phyloP scores from a whole-genome alignment of 2,329 filamentous ascomycete species.

The Immersiporthe knoxdaviesiana region DNA sequence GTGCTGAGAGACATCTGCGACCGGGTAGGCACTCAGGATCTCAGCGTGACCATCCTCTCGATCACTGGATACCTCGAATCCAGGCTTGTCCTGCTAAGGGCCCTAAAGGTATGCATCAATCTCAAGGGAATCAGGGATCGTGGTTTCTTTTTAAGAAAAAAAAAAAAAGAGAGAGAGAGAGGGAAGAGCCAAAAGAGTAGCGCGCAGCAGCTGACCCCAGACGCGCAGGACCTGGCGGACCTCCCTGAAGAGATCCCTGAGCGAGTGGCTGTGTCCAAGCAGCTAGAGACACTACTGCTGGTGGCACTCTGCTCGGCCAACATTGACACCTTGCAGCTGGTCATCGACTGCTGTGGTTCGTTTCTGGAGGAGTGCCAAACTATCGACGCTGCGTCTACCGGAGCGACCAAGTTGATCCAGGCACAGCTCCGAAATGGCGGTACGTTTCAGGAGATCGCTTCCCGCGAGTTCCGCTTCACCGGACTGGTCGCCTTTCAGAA shows the following conservation, averaged over 20 bases:
- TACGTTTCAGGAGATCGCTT: slow-evolving; percentile 64
- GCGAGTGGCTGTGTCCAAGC: slow-evolving; percentile 55
- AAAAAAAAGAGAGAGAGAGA: too few relatives aligned
- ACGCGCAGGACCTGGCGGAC: slow-evolving; percentile 55
- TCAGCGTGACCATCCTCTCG: slow-evolving; percentile 48
- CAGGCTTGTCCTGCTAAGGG: slow-evolving; percentile 52
- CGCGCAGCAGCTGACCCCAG: neutral
- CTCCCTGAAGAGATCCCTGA: slow-evolving; percentile 59
- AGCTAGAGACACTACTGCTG: slow-evolving; percentile 65
- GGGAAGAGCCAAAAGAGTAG: too few relatives aligned
- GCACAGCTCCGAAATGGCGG: slow-evolving; percentile 63
- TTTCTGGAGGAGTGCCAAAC: slow-evolving; percentile 65
- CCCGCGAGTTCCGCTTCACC: slow-evolving; percentile 67
- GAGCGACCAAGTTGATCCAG: slow-evolving; percentile 51
- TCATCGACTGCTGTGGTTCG: slow-evolving; percentile 63
- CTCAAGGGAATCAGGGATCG: neutral
- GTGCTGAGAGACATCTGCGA: slow-evolving; percentile 55
- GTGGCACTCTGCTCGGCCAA: slow-evolving; percentile 68
- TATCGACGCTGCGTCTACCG: slow-evolving; percentile 52
- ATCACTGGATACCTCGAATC: slow-evolving; percentile 62
- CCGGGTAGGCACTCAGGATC: slow-evolving; percentile 47
- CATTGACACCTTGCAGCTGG: slow-evolving; percentile 66
- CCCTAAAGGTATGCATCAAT: slow-evolving; percentile 39
- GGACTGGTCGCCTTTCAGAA: slow-evolving; percentile 73
- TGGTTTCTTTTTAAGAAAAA: too few relatives aligned